A percentile compares a stretch with the other conserved stretches of the same genome.
Evolutionary conservation across 306 rosid genomes (phyloP).

Genomic region (Casuarina glauca): DNA sequence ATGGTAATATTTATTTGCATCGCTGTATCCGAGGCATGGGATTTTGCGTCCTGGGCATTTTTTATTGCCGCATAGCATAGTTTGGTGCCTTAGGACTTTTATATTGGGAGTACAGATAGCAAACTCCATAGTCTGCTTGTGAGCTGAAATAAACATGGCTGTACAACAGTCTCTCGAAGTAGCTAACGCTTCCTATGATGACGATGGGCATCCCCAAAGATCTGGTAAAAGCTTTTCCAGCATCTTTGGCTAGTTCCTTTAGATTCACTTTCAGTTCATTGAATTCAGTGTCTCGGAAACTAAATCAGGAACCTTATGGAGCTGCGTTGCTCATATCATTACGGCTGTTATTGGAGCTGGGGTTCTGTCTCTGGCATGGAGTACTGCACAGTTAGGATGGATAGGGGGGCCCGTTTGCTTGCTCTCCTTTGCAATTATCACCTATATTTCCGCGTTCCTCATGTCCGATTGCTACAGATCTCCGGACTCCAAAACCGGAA

Average conservation of each 20-base stretch:
- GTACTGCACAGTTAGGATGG: slow-evolving; percentile 69
- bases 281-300: slow-evolving; percentile 20
- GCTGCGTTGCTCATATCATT: slow-evolving; percentile 65
- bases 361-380: slow-evolving; percentile 76
- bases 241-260: slow-evolving; percentile 7
- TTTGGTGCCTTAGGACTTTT: slow-evolving; percentile 12
- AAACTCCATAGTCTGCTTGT: slow-evolving; percentile 16
- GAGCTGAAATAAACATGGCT: slow-evolving; percentile 48
- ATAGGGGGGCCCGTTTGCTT: slow-evolving; percentile 56
- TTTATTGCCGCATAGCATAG: background rate
- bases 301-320: slow-evolving; percentile 48
- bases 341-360: slow-evolving; percentile 79
- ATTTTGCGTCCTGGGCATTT: background rate
- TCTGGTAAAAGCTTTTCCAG: slow-evolving; percentile 46
- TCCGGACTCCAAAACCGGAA: slow-evolving; percentile 50
- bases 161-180: slow-evolving; percentile 47
- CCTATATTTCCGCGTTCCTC: slow-evolving; percentile 53
- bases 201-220: slow-evolving; percentile 60
- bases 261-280: slow-evolving; percentile 10
- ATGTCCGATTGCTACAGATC: slow-evolving; percentile 65
- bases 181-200: slow-evolving; percentile 44
- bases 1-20: no score
- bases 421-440: slow-evolving; percentile 52
- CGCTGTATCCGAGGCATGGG: background rate
- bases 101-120: slow-evolving; percentile 23